These are phyloP conservation scores for Diutina mesorugosa DNA, from an alignment of 1,139 yeast genomes.

Conservation along the genomic window DNA sequence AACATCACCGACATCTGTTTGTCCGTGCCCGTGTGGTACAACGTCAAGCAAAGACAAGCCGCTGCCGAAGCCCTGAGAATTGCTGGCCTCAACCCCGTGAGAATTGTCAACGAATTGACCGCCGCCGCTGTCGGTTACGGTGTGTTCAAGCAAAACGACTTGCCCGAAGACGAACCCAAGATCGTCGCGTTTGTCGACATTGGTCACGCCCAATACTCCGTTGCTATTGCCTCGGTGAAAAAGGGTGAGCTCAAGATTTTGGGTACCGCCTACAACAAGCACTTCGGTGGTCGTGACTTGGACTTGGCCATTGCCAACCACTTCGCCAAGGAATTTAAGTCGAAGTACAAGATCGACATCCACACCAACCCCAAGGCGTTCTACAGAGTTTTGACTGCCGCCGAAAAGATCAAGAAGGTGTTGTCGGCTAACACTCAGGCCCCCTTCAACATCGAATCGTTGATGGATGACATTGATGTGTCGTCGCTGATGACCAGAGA, in stretches of 20 bases:
- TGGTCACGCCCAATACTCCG: conserved; percentile 94
- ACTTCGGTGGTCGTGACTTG: conserved; percentile 97
- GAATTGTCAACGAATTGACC: conserved; percentile 92
- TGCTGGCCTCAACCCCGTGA: conserved; percentile 95
- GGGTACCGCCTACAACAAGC: conserved; percentile 88
- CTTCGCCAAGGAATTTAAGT: conserved; percentile 84
- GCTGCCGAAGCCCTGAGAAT: conserved; percentile 89
- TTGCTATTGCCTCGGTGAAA: conserved; percentile 81
- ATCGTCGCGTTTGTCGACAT: conserved; percentile 89
- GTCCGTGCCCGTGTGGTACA: conserved; percentile 96
- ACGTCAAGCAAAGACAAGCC: conserved; percentile 94
- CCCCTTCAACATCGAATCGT: conserved; percentile 90
- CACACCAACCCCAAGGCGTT: conserved; percentile 87
- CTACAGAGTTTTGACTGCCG: conserved; percentile 81
- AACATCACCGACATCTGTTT: conserved; percentile 77
- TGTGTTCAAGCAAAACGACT: conserved; percentile 91
- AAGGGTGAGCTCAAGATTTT: conserved; percentile 91
- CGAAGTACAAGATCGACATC: conserved; percentile 88
- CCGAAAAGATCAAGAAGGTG: conserved; percentile 91
- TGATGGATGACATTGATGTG: conserved; percentile 95
- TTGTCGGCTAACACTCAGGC: conserved; percentile 92
- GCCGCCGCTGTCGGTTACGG: conserved; percentile 99
- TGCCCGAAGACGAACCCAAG: conserved; percentile 84
- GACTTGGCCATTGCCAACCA: conserved; percentile 90
- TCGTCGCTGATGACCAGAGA: conserved; percentile 84